A percentile compares a stretch with the other conserved stretches of the same genome.
Evolutionary conservation across 2,329 filamentous ascomycete genomes (phyloP).

Genomic region (Fusarium sp.): DNA sequence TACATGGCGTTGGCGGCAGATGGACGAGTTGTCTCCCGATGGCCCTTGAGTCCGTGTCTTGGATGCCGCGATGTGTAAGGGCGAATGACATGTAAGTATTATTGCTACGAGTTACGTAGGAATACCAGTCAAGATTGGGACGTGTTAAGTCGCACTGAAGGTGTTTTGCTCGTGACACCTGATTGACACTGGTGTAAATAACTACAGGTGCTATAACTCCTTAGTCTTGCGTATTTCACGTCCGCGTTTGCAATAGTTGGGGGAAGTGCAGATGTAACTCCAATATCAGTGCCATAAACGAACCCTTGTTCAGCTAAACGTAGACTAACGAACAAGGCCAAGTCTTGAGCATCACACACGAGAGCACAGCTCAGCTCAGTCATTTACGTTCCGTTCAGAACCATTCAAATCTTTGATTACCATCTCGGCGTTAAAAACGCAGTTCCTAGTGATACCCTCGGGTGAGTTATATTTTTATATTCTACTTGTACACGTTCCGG

Average conservation of each 20-base stretch:
- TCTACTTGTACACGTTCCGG: constrained; percentile 21
- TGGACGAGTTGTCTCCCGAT: neutral
- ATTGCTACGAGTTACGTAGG: constrained; percentile 15
- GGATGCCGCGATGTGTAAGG: neutral
- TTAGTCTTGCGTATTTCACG: neutral
- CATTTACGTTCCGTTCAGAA: neutral
- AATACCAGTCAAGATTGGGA: neutral
- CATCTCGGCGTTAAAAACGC: neutral
- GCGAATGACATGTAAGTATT: neutral
- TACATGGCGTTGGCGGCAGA: neutral
- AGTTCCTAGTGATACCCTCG: neutral
- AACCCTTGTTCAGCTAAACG: neutral
- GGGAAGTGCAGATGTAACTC: neutral
- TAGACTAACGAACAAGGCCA: neutral
- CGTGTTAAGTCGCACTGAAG: neutral
- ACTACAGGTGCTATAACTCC: neutral
- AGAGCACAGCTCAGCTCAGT: neutral
- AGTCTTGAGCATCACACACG: neutral
- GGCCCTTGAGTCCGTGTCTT: neutral
- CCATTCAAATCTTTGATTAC: neutral
- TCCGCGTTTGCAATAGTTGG: neutral
- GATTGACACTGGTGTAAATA: neutral
- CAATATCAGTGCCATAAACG: neutral
- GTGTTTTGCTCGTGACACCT: neutral
- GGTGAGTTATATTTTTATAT: constrained; percentile 8